Evolutionary conservation across 1,139 yeast genomes (phyloP).

Genomic region (Yamadazyma membranifaciens): DNA sequence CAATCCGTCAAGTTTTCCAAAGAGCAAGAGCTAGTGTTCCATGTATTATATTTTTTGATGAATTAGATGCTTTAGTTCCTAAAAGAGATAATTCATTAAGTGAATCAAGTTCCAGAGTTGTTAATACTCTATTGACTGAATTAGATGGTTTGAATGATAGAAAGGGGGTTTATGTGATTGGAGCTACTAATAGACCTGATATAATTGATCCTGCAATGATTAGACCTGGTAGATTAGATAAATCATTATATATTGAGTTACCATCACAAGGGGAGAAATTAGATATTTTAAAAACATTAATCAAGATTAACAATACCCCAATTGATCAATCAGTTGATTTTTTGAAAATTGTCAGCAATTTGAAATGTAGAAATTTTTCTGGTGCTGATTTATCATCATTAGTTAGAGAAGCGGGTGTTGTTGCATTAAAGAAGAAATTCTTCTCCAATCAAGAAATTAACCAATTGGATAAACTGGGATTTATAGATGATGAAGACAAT

Average conservation of each 20-base stretch:
- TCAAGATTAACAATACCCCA: conserved; percentile 74
- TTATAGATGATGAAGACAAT: conserved; percentile 28
- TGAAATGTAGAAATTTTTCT: conserved; percentile 81
- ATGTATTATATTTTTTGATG: conserved; percentile 94
- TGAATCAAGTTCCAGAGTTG: conserved; percentile 92
- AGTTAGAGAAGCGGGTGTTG: conserved; percentile 89
- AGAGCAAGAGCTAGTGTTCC: conserved; percentile 95
- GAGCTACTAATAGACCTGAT: conserved; percentile 97
- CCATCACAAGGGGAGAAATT: conserved; percentile 76
- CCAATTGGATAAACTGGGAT: conserved; percentile 48
- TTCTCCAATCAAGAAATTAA: conserved; percentile 49
- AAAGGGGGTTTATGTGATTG: conserved; percentile 89
- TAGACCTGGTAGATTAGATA: conserved; percentile 94
- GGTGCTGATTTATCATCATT: conserved; percentile 96
- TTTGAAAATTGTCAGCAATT: conserved; percentile 62
- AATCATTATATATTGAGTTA: conserved; percentile 85
- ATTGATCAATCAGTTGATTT: conserved; percentile 64
- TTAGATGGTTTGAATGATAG: conserved; percentile 92
- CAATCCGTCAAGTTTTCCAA: conserved; percentile 91
- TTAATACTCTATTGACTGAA: conserved; percentile 89
- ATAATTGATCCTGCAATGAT: conserved; percentile 99
- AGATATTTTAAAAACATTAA: conserved; percentile 79
- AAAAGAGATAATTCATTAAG: conserved; percentile 84
- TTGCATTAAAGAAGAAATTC: conserved; percentile 74
- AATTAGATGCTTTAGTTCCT: conserved; percentile 93